Conservation (phyloP, 805 yeast genomes). For the Clavispora carvajalis region DNA sequence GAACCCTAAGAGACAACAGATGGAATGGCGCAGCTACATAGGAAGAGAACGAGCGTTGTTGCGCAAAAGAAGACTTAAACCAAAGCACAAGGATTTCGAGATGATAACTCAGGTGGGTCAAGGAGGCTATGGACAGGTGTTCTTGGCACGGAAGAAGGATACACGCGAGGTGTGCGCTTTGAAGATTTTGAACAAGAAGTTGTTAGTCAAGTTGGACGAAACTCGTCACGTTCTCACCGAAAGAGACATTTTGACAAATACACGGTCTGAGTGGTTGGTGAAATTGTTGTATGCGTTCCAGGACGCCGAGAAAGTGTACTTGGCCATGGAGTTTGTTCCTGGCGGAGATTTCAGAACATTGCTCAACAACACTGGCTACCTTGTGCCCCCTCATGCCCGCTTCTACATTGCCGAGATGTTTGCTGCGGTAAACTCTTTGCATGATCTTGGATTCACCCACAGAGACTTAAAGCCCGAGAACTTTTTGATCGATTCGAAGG, state of each 20-base stretch:
- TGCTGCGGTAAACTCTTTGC: constrained; percentile 87
- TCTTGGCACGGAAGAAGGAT: constrained; percentile 87
- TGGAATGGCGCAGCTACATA: constrained; percentile 69
- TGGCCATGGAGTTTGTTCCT: constrained; percentile 99
- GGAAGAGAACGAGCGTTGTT: constrained; percentile 80
- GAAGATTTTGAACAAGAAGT: constrained; percentile 82
- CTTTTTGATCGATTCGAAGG: constrained; percentile 81
- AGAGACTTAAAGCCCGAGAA: constrained; percentile 96
- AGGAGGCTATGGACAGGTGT: constrained; percentile 99
- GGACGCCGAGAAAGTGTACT: constrained; percentile 79
- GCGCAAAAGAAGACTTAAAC: constrained; percentile 85
- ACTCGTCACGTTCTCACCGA: constrained; percentile 94
- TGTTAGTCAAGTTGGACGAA: constrained; percentile 85
- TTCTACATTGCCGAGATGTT: constrained; percentile 96
- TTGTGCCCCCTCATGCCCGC: constrained; percentile 92
- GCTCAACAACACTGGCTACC: constrained; percentile 85
- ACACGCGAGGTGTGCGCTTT: constrained; percentile 94
- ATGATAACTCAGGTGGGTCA: constrained; percentile 98
- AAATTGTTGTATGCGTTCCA: constrained; percentile 92
- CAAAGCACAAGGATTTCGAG: constrained; percentile 92
- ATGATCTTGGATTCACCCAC: constrained; percentile 92
- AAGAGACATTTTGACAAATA: constrained; percentile 93
- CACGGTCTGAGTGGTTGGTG: constrained; percentile 94
- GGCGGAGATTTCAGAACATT: constrained; percentile 98
- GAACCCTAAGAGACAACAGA: constrained; percentile 31